A percentile compares a stretch with the other conserved stretches of the same genome.
These are phyloP conservation scores for Candida smagusa DNA, from an alignment of 1,139 yeast species.

Conservation along the genomic window DNA sequence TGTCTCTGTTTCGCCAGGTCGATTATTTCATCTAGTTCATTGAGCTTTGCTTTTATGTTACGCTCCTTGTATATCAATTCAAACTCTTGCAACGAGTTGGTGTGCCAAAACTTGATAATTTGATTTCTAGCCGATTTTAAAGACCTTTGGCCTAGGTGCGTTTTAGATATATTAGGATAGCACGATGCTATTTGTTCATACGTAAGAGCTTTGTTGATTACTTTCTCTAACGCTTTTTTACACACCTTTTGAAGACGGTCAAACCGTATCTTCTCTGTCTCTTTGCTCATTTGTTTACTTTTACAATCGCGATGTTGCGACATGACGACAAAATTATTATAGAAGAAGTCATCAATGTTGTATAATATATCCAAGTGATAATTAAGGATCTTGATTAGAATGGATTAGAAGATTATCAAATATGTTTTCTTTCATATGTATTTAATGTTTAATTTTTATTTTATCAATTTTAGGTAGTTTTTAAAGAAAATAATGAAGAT, in stretches of 20 bases:
- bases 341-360: no score
- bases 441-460: no score
- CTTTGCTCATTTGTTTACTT: no score
- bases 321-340: no score
- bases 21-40: constrained; percentile 65
- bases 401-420: no score
- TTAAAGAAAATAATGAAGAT: no score
- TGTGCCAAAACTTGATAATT: constrained; percentile 59
- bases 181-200: constrained; percentile 61
- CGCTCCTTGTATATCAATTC: constrained; percentile 64
- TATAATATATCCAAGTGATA: no score
- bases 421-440: no score
- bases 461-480: no score
- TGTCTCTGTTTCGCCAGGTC: constrained; percentile 45
- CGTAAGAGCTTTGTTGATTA: constrained; percentile 55
- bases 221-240: constrained; percentile 65
- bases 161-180: constrained; percentile 57
- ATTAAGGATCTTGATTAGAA: neutral
- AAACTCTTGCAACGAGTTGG: constrained; percentile 59
- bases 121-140: constrained; percentile 60
- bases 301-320: no score
- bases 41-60: constrained; percentile 51
- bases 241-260: constrained; percentile 55
- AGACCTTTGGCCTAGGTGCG: constrained; percentile 49
- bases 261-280: constrained; percentile 43